phyloP scores from a whole-genome alignment of 1,139 yeast genomes.

The Nakaseomyces kungkrabaensis region DNA sequence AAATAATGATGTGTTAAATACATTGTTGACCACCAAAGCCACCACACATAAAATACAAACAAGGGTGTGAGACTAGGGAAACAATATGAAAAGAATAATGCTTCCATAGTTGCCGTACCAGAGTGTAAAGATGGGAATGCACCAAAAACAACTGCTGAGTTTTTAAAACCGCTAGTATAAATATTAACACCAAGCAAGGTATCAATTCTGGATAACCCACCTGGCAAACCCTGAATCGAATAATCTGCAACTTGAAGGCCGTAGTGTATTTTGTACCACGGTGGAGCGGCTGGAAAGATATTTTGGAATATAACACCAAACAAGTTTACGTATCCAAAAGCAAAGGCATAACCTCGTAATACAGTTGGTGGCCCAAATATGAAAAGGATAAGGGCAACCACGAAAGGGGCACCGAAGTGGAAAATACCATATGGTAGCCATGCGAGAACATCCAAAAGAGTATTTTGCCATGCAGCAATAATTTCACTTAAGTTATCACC shows the following conservation, averaged over 20 bases:
- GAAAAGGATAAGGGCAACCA: conserved; percentile 70
- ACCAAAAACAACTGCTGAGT: conserved; percentile 91
- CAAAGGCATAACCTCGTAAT: conserved; percentile 79
- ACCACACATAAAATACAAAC: conserved; percentile 67
- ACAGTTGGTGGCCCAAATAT: conserved; percentile 90
- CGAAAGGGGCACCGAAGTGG: conserved; percentile 84
- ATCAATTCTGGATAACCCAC: conserved; percentile 90
- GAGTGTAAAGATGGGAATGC: conserved; percentile 96
- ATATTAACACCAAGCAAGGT: conserved; percentile 66
- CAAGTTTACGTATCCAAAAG: conserved; percentile 95
- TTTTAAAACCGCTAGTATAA: conserved; percentile 76
- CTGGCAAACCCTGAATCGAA: conserved; percentile 90
- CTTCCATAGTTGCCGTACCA: conserved; percentile 91
- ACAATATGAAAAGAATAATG: conserved; percentile 68
- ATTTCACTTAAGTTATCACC: conserved; percentile 89
- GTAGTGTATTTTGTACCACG: conserved; percentile 87
- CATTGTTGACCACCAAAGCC: conserved; percentile 99
- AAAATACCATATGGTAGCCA: conserved; percentile 94
- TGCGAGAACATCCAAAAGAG: conserved; percentile 70
- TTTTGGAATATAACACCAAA: conserved; percentile 77
- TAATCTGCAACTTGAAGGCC: conserved; percentile 89
- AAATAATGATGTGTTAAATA: conserved; percentile 93
- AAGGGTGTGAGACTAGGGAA: conserved; percentile 60
- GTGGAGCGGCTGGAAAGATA: conserved; percentile 91
- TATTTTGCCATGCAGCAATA: conserved; percentile 62